These are phyloP conservation scores for Naegleria gruberi DNA, from an alignment of 208 protist species.

Conservation along the genomic window DNA sequence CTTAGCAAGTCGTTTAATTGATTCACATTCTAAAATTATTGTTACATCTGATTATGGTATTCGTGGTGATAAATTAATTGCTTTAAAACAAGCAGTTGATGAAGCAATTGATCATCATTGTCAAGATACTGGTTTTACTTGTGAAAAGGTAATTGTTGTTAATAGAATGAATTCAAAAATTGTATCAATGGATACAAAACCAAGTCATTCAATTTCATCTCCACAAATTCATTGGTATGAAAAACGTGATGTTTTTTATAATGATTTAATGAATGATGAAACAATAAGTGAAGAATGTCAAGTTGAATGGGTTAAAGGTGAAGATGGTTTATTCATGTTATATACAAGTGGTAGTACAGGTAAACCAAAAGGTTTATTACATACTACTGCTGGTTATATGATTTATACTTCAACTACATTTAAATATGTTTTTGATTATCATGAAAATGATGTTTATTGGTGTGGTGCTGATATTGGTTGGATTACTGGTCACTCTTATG, in stretches of 20 bases:
- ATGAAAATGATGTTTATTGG: conserved; percentile 86
- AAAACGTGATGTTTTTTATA: conserved; percentile 60
- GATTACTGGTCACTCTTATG: conserved; percentile 96
- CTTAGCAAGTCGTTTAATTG: conserved; percentile 52
- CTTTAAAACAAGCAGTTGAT: conserved; percentile 73
- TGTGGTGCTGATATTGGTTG: conserved; percentile 79
- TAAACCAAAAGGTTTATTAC: conserved; percentile 89
- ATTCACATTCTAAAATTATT: conserved; percentile 54
- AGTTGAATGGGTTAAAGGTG: conserved; percentile 74
- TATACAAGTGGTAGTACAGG: conserved; percentile 95
- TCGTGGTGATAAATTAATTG: conserved; percentile 71
- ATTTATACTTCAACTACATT: conserved; percentile 78
- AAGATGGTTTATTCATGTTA: conserved; percentile 92
- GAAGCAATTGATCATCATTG: conserved; percentile 42
- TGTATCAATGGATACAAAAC: neutral
- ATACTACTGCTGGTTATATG: conserved; percentile 86
- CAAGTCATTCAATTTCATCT: conserved; percentile 5
- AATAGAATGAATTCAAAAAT: neutral
- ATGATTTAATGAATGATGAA: conserved; percentile 39
- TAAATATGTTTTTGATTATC: conserved; percentile 89
- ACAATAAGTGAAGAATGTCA: conserved; percentile 50
- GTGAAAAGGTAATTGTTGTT: neutral
- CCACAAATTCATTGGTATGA: conserved; percentile 42
- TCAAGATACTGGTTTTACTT: neutral
- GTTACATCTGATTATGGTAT: conserved; percentile 64